phyloP scores from a whole-genome alignment of 495 filamentous ascomycete species.

The Penicillium daleae region DNA sequence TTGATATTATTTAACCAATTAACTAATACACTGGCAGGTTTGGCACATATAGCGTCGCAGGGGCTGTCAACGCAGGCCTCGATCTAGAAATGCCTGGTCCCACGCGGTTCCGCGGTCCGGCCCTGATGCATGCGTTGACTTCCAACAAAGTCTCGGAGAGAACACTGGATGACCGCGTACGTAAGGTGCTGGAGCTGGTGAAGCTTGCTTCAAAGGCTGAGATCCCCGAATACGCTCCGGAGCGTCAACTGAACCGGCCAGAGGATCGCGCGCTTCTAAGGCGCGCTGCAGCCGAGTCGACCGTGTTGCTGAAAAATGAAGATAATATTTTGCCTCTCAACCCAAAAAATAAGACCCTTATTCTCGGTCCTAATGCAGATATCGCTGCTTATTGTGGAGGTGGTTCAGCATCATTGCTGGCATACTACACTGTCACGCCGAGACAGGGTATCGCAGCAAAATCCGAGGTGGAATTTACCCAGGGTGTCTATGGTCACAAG shows the following conservation, averaged over 20 bases:
- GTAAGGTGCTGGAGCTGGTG: constrained; percentile 60
- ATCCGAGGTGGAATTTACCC: constrained; percentile 41
- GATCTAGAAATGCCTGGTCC: constrained; percentile 76
- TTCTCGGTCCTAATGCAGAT: constrained; percentile 83
- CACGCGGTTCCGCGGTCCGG: constrained; percentile 58
- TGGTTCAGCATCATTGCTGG: constrained; percentile 76
- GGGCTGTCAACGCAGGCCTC: constrained; percentile 69
- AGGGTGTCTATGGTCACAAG: constrained; percentile 65
- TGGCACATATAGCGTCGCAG: constrained; percentile 69
- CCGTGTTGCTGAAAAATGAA: constrained; percentile 82
- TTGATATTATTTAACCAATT: constrained; percentile 18
- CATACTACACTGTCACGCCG: constrained; percentile 76
- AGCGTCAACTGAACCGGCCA: constrained; percentile 59
- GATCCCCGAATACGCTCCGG: constrained; percentile 56
- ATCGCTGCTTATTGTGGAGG: constrained; percentile 78
- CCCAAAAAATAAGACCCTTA: constrained; percentile 63
- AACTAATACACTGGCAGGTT: constrained; percentile 42
- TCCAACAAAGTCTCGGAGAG: constrained; percentile 57
- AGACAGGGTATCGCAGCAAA: constrained; percentile 40
- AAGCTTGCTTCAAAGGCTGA: constrained; percentile 60
- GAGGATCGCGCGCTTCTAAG: constrained; percentile 71
- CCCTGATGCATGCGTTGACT: constrained; percentile 54
- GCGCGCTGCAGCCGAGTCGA: constrained; percentile 67
- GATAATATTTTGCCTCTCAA: constrained; percentile 65
- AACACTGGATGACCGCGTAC: constrained; percentile 58